Percentiles rank a stretch among this genome's conserved stretches.
These are phyloP conservation scores for Botryotinia narcissicola DNA, from an alignment of 2,329 filamentous ascomycete species.

Conservation along the genomic window DNA sequence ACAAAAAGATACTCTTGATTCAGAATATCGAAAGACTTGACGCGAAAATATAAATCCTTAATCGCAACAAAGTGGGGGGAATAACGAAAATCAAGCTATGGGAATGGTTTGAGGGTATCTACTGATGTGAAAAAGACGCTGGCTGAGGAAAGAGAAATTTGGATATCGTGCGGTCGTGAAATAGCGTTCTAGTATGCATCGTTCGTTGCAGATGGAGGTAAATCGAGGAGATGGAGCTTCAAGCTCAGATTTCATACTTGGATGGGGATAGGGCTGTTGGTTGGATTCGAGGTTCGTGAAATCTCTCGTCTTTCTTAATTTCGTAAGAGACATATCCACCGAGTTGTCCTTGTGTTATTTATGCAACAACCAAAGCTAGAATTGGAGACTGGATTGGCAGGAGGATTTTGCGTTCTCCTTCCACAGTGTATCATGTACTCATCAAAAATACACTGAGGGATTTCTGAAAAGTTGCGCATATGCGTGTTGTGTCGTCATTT, in stretches of 20 bases:
- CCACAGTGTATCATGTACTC: background rate
- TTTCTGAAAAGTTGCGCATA: background rate
- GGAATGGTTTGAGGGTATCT: slow-evolving; percentile 1
- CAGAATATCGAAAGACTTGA: background rate
- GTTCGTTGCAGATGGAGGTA: background rate
- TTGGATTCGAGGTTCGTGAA: background rate
- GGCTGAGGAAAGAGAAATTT: background rate
- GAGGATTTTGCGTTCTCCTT: background rate
- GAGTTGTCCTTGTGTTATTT: background rate
- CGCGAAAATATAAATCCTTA: background rate
- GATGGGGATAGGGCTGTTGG: background rate
- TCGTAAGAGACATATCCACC: background rate
- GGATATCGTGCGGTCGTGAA: background rate
- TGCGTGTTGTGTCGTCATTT: background rate
- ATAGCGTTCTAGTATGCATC: background rate
- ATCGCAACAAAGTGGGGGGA: background rate
- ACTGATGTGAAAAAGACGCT: background rate
- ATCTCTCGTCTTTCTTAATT: background rate
- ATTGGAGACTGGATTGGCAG: background rate
- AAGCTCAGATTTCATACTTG: background rate
- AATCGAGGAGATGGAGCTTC: background rate
- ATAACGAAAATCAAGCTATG: background rate
- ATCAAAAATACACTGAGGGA: background rate
- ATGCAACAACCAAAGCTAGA: background rate
- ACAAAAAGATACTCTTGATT: background rate